Evolutionary conservation across 2,329 filamentous ascomycete genomes (phyloP).

Genomic region (Ophiostoma quercus): DNA sequence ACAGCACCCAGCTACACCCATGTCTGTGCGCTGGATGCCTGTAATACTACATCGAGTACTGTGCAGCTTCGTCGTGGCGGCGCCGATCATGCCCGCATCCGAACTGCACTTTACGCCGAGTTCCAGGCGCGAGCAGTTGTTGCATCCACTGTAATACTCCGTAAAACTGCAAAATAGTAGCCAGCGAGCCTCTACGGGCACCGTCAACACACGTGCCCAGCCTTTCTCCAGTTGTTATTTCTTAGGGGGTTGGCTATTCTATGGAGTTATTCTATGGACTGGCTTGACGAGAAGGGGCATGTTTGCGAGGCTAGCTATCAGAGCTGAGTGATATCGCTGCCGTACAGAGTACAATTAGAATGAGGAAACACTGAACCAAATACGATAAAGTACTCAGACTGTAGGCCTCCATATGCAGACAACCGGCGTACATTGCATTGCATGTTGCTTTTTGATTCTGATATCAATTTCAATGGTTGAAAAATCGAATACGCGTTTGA

Average conservation of each 20-base stretch:
- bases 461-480: neutral
- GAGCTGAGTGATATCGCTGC: neutral
- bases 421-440: neutral
- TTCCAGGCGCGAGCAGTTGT: neutral
- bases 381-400: neutral
- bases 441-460: neutral
- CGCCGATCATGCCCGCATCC: neutral
- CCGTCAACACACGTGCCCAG: neutral
- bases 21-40: neutral
- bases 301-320: neutral
- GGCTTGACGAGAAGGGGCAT: neutral
- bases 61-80: neutral
- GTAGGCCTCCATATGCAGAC: constrained; percentile 3
- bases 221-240: neutral
- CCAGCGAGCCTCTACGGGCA: neutral
- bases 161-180: neutral
- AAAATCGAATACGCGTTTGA: neutral
- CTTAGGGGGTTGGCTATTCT: neutral
- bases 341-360: neutral
- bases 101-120: neutral
- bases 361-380: neutral
- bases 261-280: neutral
- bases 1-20: neutral
- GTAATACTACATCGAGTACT: too few relatives aligned
- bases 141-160: neutral